Percentiles rank a stretch among this genome's conserved stretches.
Evolutionary conservation across 164 flowering plant species (phyloP).

Genomic region (Pachysandra terminalis): DNA sequence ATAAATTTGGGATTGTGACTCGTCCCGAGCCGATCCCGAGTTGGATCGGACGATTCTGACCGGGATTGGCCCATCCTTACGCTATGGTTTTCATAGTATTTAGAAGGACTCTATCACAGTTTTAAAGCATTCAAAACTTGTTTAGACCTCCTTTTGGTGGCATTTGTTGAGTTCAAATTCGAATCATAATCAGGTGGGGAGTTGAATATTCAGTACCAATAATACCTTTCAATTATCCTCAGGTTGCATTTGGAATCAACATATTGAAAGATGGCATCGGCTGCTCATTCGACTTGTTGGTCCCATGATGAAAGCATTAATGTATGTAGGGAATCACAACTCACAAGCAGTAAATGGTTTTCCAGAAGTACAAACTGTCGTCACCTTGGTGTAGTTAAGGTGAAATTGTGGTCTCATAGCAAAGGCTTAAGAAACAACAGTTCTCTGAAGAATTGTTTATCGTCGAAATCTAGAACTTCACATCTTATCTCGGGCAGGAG

Average conservation of each 20-base stretch:
- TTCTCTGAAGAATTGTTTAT: slow-evolving; percentile 8
- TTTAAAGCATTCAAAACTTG: background rate
- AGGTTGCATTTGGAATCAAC: slow-evolving; percentile 22
- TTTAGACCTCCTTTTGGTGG: background rate
- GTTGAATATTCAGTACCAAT: background rate
- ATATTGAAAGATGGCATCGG: slow-evolving; percentile 34
- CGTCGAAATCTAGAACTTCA: slow-evolving; percentile 14
- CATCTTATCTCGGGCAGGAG: slow-evolving; percentile 10
- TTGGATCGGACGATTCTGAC: too few relatives aligned
- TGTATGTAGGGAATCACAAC: slow-evolving; percentile 16
- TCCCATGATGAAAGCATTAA: slow-evolving; percentile 19
- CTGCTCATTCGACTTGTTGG: slow-evolving; percentile 26
- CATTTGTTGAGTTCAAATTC: background rate
- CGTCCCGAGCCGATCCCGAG: too few relatives aligned
- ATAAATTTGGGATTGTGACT: too few relatives aligned
- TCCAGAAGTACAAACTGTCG: slow-evolving; percentile 12
- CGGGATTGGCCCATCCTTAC: too few relatives aligned
- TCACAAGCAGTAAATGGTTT: slow-evolving; percentile 14
- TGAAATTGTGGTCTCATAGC: slow-evolving; percentile 19
- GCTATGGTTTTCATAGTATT: background rate
- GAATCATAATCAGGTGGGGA: background rate
- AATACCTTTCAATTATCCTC: background rate
- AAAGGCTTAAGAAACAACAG: slow-evolving; percentile 21
- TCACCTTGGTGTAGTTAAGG: slow-evolving; percentile 13
- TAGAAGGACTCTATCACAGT: background rate